Conservation (phyloP, 2,329 filamentous ascomycete species). For the Alternaria gaisen region DNA sequence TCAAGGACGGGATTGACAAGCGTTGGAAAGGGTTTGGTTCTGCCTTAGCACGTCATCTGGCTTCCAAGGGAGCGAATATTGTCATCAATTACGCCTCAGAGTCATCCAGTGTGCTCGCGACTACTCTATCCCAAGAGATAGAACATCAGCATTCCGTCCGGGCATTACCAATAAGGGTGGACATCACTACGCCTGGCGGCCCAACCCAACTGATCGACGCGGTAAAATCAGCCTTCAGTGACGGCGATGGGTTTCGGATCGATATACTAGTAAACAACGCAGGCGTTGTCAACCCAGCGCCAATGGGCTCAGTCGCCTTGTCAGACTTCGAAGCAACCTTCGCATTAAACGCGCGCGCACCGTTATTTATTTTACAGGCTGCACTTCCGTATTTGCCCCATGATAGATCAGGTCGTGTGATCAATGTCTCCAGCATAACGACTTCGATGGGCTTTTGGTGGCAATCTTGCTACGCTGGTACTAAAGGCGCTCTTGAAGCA, state of each 20-base stretch:
- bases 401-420: constrained; percentile 69
- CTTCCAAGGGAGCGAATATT: constrained; percentile 72
- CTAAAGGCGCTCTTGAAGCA: constrained; percentile 69
- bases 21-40: constrained; percentile 71
- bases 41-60: constrained; percentile 71
- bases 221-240: neutral
- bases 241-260: neutral
- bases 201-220: neutral
- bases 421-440: constrained; percentile 67
- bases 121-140: neutral
- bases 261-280: constrained; percentile 3
- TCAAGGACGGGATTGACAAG: neutral
- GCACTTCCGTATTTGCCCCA: constrained; percentile 70
- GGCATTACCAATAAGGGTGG: neutral
- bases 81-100: constrained; percentile 75
- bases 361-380: constrained; percentile 75
- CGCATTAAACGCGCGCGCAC: constrained; percentile 58
- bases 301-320: neutral
- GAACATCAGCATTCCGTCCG: neutral
- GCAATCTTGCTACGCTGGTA: constrained; percentile 68
- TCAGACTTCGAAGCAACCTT: constrained; percentile 65
- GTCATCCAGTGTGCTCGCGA: constrained; percentile 59
- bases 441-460: constrained; percentile 62
- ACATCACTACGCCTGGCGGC: neutral
- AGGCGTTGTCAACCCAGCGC: neutral